Conservation (phyloP, 495 filamentous ascomycete genomes). For the Podospora bellae-mahoneyi region DNA sequence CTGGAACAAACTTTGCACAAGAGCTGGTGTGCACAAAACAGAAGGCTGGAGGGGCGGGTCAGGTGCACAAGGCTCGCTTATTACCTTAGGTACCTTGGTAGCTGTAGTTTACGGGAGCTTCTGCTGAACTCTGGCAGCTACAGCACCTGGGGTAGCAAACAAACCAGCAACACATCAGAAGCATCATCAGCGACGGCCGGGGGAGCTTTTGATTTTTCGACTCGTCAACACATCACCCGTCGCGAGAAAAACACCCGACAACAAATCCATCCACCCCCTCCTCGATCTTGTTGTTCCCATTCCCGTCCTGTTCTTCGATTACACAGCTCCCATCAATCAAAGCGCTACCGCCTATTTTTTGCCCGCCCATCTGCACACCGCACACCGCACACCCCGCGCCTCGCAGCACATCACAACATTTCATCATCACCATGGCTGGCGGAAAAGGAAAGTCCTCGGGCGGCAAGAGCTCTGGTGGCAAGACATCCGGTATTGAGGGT, state of each 20-base stretch:
- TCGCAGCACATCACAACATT: constrained; percentile 14
- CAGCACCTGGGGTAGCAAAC: constrained; percentile 16
- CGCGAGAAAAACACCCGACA: constrained; percentile 22
- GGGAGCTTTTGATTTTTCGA: constrained; percentile 36
- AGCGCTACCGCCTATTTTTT: constrained; percentile 6
- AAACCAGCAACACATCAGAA: constrained; percentile 16
- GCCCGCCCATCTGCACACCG: background rate
- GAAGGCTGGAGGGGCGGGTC: background rate
- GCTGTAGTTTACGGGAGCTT: constrained; percentile 13
- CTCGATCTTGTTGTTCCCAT: constrained; percentile 14
- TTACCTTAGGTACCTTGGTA: background rate
- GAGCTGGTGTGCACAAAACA: background rate
- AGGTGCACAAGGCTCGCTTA: constrained; percentile 8
- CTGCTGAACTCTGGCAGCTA: constrained; percentile 1
- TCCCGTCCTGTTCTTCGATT: background rate
- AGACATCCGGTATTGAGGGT: constrained; percentile 71
- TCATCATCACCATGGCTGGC: constrained; percentile 53
- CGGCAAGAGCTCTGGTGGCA: constrained; percentile 78
- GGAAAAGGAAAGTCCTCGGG: constrained; percentile 94
- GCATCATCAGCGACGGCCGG: constrained; percentile 24
- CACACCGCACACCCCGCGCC: background rate
- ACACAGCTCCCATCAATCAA: constrained; percentile 5
- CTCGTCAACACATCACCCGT: constrained; percentile 36
- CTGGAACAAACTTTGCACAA: background rate
- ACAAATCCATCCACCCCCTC: constrained; percentile 21